Base-by-base conservation (phyloP, 495 filamentous ascomycete genomes). In the Pseudoneurospora amorphoporcata region DNA sequence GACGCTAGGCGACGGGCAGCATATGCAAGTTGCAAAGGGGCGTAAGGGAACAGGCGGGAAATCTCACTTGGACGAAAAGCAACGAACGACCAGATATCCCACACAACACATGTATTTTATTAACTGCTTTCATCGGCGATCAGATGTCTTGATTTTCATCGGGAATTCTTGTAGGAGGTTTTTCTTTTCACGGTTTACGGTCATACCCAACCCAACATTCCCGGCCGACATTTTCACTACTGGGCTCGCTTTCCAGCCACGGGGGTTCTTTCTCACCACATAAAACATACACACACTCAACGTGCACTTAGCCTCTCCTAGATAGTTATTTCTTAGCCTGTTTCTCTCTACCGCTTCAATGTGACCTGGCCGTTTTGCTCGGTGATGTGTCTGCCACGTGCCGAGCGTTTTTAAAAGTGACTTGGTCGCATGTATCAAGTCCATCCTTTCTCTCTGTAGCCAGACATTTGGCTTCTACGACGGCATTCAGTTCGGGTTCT, bases 61-160 rank as follows among this genome's bases (percentile, higher is more conserved):
- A 65, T 65, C 53, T 65, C 53, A 65, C 53, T 65, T 65, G 53
- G 53, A 69, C 32, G 47, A 40, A 68, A 32, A 61, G 38, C n/a
- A 68, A 58, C 45, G 43, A 58, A 72, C 70, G 70, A 72, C 47
- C 70, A 39, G 47, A 72, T 72, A 72, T 72, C 70, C 70, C 35
- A 69, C 41, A 65, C 53, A 65, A 32, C 53, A 65, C 70, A 37
- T 72, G 70, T 72, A 72, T 68, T 72, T 42, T 72, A 72, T 61
- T 65, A 65, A 65, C 53, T 65, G 53, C 29, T 65, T 65, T 65
- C 29, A 8, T 65, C 29, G 53, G 53, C 53, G 53, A 65, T 65
- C 53, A 65, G 53, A 65, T 35, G 53, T 65, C 32, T 65, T 65
- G 53, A 65, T 37, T 65, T 65, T 35, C 53, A 65, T 8, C 29